Evolutionary conservation across 2,329 filamentous ascomycete genomes (phyloP).

Genomic region (Saccharata proteae): DNA sequence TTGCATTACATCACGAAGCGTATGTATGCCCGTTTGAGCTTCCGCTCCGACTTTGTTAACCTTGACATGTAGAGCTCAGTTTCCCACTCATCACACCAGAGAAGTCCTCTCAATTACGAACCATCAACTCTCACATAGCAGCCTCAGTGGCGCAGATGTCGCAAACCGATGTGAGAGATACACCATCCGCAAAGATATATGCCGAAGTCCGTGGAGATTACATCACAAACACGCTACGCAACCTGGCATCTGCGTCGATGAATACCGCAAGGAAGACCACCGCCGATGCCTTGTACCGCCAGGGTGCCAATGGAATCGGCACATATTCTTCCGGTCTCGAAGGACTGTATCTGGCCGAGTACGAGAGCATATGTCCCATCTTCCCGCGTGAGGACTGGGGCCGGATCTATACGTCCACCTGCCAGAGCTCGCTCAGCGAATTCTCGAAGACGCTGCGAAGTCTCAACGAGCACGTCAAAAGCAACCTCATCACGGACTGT

Average conservation of each 20-base stretch:
- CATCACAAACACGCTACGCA: conserved; percentile 68
- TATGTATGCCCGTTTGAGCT: conserved; percentile 21
- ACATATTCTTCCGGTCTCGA: conserved; percentile 83
- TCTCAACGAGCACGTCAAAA: conserved; percentile 78
- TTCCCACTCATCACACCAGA: conserved; percentile 75
- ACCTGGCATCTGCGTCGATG: conserved; percentile 71
- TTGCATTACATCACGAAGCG: conserved; percentile 88
- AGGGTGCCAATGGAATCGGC: conserved; percentile 82
- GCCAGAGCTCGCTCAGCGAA: conserved; percentile 64
- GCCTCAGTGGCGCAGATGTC: conserved; percentile 42
- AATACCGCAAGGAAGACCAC: conserved; percentile 64
- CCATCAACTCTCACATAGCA: conserved; percentile 68
- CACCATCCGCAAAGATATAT: conserved; percentile 69
- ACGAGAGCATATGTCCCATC: conserved; percentile 78
- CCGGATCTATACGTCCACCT: conserved; percentile 65
- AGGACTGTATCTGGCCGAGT: conserved; percentile 75
- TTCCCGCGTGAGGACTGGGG: conserved; percentile 81
- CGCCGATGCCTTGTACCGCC: conserved; percentile 70
- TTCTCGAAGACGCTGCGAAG: conserved; percentile 78
- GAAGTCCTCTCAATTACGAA: conserved; percentile 59
- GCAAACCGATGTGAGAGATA: conserved; percentile 40
- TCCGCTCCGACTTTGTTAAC: conserved; percentile 2
- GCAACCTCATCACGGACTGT: conserved; percentile 79
- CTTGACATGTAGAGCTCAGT: conserved; percentile 38
- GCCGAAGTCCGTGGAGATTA: conserved; percentile 79